Conservation (phyloP, 2,329 filamentous ascomycete species). For the Eutypa lata region DNA sequence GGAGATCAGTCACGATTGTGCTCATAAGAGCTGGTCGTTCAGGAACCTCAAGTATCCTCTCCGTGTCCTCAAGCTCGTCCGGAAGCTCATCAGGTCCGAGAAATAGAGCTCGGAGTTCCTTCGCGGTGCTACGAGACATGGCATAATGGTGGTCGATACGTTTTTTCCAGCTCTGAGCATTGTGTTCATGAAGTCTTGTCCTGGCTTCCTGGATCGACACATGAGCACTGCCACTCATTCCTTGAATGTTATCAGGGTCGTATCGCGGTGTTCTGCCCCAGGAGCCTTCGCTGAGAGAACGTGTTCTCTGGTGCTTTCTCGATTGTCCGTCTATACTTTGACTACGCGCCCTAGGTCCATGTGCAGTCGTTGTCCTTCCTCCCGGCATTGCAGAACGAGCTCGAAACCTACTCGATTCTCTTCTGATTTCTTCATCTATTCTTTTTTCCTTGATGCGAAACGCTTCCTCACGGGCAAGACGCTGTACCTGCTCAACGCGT, state of each 20-base stretch:
- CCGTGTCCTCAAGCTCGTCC: conserved; percentile 76
- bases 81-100: conserved; percentile 79
- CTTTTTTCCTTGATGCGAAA: conserved; percentile 85
- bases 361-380: conserved; percentile 28
- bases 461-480: conserved; percentile 84
- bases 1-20: conserved; percentile 76
- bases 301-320: conserved; percentile 22
- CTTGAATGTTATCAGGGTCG: conserved; percentile 70
- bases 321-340: conserved; percentile 52
- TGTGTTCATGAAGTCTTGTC: conserved; percentile 71
- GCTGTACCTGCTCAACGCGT: conserved; percentile 83
- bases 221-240: conserved; percentile 68
- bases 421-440: conserved; percentile 65
- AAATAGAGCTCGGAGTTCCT: conserved; percentile 74
- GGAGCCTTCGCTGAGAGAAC: conserved; percentile 30
- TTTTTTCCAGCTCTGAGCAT: conserved; percentile 87
- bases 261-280: conserved; percentile 60
- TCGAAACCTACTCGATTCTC: conserved; percentile 49
- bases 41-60: conserved; percentile 82
- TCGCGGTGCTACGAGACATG: conserved; percentile 69
- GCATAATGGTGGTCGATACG: conserved; percentile 76
- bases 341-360: conserved; percentile 44
- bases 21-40: conserved; percentile 81
- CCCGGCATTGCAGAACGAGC: conserved; percentile 51
- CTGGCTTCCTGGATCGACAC: conserved; percentile 75